Evolutionary conservation across 768 basidiomycete genomes (phyloP).

Genomic region (Holtermanniella nyarrowii): DNA sequence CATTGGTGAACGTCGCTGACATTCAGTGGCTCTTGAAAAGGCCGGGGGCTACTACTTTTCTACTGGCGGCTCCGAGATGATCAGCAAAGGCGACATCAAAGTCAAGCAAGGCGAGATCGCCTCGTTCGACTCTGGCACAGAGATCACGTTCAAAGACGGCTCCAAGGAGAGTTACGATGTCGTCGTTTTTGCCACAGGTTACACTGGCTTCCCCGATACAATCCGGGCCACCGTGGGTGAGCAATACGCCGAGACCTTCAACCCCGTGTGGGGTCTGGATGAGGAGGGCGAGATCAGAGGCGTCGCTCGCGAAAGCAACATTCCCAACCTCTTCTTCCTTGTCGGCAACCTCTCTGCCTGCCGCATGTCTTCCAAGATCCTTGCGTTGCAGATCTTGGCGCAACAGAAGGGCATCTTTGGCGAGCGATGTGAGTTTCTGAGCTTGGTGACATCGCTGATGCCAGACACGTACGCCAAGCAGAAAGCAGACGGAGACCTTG

Average conservation of each 20-base stretch:
- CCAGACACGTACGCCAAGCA: slow-evolving; percentile 25
- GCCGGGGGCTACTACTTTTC: slow-evolving; percentile 26
- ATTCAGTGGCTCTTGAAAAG: slow-evolving; percentile 25
- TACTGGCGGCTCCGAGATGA: slow-evolving; percentile 17
- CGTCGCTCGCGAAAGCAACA: slow-evolving; percentile 8
- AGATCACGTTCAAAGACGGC: slow-evolving; percentile 10
- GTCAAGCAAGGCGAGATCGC: slow-evolving; percentile 18
- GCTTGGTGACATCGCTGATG: background rate
- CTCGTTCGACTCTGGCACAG: no score
- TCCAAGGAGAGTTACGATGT: slow-evolving; percentile 20
- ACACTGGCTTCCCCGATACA: slow-evolving; percentile 21
- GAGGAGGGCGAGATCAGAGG: slow-evolving; percentile 21
- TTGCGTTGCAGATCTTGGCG: slow-evolving; percentile 25
- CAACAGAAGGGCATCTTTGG: slow-evolving; percentile 26
- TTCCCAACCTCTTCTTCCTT: slow-evolving; percentile 18
- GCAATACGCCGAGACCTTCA: slow-evolving; percentile 8
- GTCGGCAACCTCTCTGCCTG: slow-evolving; percentile 25
- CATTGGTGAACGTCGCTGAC: slow-evolving; percentile 6
- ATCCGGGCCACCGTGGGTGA: slow-evolving; percentile 16
- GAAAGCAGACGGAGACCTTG: slow-evolving; percentile 14
- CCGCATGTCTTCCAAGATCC: slow-evolving; percentile 21
- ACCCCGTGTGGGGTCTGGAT: slow-evolving; percentile 22
- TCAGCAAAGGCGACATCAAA: slow-evolving; percentile 22
- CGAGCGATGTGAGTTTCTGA: slow-evolving; percentile 16
- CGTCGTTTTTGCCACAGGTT: slow-evolving; percentile 21